Base-by-base conservation (phyloP, 805 yeast species). In the Teunomyces barrocoloradensis region DNA sequence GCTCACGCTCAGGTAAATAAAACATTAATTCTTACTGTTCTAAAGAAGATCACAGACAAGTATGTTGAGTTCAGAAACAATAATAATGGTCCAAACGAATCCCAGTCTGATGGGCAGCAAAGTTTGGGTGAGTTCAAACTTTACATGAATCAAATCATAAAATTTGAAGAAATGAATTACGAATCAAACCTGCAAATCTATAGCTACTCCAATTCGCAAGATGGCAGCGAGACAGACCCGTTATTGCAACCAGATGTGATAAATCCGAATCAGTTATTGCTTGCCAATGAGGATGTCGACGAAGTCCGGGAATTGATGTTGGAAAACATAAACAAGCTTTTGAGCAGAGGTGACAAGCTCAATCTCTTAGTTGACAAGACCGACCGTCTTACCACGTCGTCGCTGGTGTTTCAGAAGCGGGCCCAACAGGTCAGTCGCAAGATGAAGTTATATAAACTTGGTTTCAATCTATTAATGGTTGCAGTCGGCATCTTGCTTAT, bases 281-380 rank as follows among this genome's bases (percentile, higher is more conserved):
- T 71, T 6, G 78, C 77, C 4, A 74, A 70, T 42, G 76, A 71
- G 48, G 90, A 86, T 50, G 75, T 85, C 17, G 80, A 79, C 46
- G 83, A 83, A 58, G 87, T 86, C 20, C 71, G 84, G 53, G 78
- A 78, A 44, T 64, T 86, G 51, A 84, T 86, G 90, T 77, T 82
- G 49, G 87, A 84, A 50, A 87, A 86, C 57, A 82, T 86, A 45
- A 89, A 83, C 56, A 75, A 81, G 59, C 76, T 89, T 21, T 69
- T 89, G 55, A 82, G 81, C 54, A 77, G 96, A 44, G 96, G 95
- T 17, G 96, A 89, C 57, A 77, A 87, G 44, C 80, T 89, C 49
- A 79, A 81, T 53, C 65, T 78, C 34, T 72, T 89, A 52, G 92
- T 89, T 27, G 87, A 84, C 63, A 89, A 89, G 63, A 89, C 96